Base-by-base conservation (phyloP, 225 moss, liverwort and hornwort species). In the Bryoerythrophyllum caledonicum region DNA sequence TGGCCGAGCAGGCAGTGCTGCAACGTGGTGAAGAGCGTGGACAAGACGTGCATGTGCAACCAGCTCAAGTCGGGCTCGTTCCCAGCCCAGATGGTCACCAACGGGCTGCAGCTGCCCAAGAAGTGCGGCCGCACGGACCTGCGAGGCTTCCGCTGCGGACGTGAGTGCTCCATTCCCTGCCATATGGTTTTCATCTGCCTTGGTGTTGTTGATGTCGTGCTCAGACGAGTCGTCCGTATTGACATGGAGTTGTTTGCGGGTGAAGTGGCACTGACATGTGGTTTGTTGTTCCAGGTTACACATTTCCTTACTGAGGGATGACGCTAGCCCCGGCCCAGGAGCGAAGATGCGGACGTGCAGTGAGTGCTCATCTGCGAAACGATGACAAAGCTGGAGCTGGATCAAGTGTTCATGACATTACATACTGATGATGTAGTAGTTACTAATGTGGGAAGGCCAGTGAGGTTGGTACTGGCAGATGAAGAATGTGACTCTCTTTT, bases 31-130 rank as follows among this genome's bases (percentile, higher is more conserved):
- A 65, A 55, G 65, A 74, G 65, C 65, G 65, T 74, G 9, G 72
- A 73, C 67, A 79, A 67, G 67, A 60, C 26, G 4, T 79, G 79
- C 79, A 79, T 73, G 79, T 79, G 79, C 52, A 38, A 27, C 2
- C 72, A 78, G 66, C 49, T 78, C 3, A 78, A 78, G 60, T 65
- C 60, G 59, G 26, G 59, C 14, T 66, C 73, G 6, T 73, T 79
- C 60, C 78, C 67, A 0, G 49, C 60, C n/a, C 73, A 73, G 66
- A 51, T 79, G 72, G 66, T 79, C 7, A 58, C n/a, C 20, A 79
- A 73, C 16, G 73, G 49, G 14, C n/a, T 72, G 30, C 60, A 46
- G 43, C 58, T 71, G 59, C 71, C 71, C 20, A 60, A 60, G n/a
- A 71, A 71, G 58, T 71, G 71, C 4, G 60, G 72, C 2, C 60